Evolutionary conservation across 306 rosid species (phyloP).

Genomic region (Cucumis hystrix): DNA sequence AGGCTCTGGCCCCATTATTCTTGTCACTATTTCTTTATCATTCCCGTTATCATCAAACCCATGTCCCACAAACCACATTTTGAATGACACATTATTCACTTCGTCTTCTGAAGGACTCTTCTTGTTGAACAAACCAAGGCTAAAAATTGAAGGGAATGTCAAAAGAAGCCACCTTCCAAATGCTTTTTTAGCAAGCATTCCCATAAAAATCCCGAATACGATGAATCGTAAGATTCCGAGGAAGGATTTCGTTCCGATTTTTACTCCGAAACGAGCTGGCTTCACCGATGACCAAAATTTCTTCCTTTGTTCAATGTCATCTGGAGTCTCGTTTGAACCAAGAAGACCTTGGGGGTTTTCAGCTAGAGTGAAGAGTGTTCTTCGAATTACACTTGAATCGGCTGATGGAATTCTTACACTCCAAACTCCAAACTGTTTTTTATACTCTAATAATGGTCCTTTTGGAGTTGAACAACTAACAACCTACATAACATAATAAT

Average conservation of each 20-base stretch:
- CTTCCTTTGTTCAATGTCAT: slow-evolving; percentile 27
- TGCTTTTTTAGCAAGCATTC: slow-evolving; percentile 31
- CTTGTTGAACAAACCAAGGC: slow-evolving; percentile 55
- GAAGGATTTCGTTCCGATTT: slow-evolving; percentile 45
- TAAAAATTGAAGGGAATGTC: slow-evolving; percentile 62
- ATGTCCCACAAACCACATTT: slow-evolving; percentile 78
- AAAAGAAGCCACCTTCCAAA: slow-evolving; percentile 71
- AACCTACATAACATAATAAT: slow-evolving; percentile 15
- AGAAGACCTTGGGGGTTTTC: slow-evolving; percentile 23
- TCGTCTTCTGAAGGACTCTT: slow-evolving; percentile 59
- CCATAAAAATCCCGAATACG: slow-evolving; percentile 29
- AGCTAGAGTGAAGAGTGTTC: slow-evolving; percentile 47
- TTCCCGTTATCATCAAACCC: slow-evolving; percentile 44
- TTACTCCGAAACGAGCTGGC: slow-evolving; percentile 68
- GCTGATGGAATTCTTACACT: slow-evolving; percentile 65
- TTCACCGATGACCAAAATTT: slow-evolving; percentile 57
- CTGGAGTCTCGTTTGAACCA: no score
- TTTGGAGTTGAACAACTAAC: slow-evolving; percentile 45
- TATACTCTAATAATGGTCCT: slow-evolving; percentile 41
- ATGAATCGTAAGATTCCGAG: slow-evolving; percentile 26
- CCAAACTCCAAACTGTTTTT: slow-evolving; percentile 50
- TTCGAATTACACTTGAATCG: slow-evolving; percentile 51
- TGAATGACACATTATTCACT: slow-evolving; percentile 29
- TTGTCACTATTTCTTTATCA: slow-evolving; percentile 51
- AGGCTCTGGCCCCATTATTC: slow-evolving; percentile 75